Evolutionary conservation across 1,139 yeast genomes (phyloP), one percentile per base, ranked within the genome.

Genomic region (Suhomyces chickasaworum): DNA sequence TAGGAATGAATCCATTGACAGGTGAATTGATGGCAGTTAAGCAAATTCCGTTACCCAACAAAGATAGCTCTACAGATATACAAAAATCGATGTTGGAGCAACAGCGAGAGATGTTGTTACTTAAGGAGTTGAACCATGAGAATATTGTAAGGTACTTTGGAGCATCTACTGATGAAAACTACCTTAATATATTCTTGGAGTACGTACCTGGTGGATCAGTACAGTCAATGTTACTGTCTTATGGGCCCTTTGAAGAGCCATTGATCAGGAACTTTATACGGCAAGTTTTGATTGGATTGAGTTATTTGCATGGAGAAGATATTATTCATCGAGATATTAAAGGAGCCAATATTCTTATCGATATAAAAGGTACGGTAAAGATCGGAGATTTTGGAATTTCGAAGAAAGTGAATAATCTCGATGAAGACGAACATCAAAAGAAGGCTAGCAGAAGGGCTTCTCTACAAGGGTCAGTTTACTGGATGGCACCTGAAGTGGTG

Each of bases 401-500:
- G 31, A 88, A 89, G 57, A 86, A 87, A 58, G 76, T 83, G n/a
- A 77, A 75, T 42, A 63, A 63, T 33, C 57, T 54, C 13, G 64
- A 61, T 33, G 64, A 61, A 20, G 59, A 57, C 37, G 59, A 55
- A 37, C 31, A 39, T 58, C 52, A 65, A 56, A 39, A 58, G 48
- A 54, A 59, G 53, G 50, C 71, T 10, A 72, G 77, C 21, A 83
- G 88, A 55, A 76, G 97, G 40, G 93, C 90, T 0, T 89, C 97
- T 0, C 65, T 91, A 40, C 97, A 90, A 67, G 98, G 98, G 0
- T 88, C 96, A 6, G 96, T 90, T 0, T 91, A 85, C 60, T 91
- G 98, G 98, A 91, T 91, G 98, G 97, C 97, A 0, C 98, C 98
- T 0, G 98, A 91, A 63, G 97, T 91, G 12, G 97, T 90, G 12